phyloP scores from a whole-genome alignment of 352 stramenopile species.

The Blastocystis sp. region DNA sequence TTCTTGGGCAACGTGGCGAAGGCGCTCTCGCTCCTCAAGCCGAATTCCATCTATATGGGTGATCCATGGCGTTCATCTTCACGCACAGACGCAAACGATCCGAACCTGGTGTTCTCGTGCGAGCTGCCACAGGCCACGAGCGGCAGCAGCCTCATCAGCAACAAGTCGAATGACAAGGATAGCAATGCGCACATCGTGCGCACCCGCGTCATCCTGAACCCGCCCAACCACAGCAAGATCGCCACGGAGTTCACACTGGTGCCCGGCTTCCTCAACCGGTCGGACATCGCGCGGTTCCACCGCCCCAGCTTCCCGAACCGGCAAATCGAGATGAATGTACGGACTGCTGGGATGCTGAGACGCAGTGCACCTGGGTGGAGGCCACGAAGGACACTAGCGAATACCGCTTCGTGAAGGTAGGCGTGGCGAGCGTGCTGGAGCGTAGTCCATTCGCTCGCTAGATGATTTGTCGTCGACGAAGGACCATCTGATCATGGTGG shows the following conservation, averaged over 20 bases:
- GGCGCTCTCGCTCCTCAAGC: not conserved
- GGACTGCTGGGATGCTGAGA: not conserved
- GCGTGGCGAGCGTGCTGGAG: not conserved
- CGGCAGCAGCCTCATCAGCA: not conserved
- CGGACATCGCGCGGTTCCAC: constrained; percentile 54
- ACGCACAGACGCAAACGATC: constrained; percentile 46
- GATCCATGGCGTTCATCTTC: not conserved
- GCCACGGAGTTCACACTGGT: constrained; percentile 29
- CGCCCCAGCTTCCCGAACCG: constrained; percentile 41
- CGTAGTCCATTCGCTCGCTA: constrained; percentile 48
- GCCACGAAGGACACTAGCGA: not conserved
- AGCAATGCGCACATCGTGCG: not conserved
- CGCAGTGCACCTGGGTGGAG: constrained; percentile 33
- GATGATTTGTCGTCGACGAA: constrained; percentile 21
- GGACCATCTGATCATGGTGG: constrained; percentile 39
- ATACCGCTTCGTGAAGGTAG: constrained; percentile 3
- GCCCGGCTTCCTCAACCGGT: constrained; percentile 5
- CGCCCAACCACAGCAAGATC: constrained; percentile 67
- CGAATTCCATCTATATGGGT: constrained; percentile 43
- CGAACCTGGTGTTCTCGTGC: constrained; percentile 50
- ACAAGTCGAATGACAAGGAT: constrained; percentile 16
- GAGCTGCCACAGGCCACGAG: constrained; percentile 17
- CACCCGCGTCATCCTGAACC: constrained; percentile 43
- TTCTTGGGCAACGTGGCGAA: constrained; percentile 16
- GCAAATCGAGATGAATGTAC: constrained; percentile 33